Conservation (phyloP, 257 asterid genomes). For the Solanum chmielewskii region DNA sequence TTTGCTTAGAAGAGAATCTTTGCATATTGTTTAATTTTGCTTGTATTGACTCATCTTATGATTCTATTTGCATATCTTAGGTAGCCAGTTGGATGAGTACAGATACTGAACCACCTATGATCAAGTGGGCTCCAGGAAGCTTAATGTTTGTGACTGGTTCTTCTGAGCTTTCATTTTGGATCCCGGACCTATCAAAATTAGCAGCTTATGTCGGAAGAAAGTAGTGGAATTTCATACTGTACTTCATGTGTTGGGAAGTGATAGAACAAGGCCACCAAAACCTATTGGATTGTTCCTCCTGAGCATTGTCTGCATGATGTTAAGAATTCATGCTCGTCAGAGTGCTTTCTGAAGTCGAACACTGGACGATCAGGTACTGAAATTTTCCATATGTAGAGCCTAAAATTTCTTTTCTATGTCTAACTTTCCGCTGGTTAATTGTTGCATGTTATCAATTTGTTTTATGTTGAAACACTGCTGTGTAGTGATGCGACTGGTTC, state of each 20-base stretch:
- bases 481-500: not conserved
- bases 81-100: constrained; percentile 95
- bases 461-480: not conserved
- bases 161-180: constrained; percentile 90
- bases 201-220: constrained; percentile 90
- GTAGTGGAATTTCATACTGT: constrained; percentile 12
- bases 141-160: constrained; percentile 96
- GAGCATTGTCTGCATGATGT: not conserved
- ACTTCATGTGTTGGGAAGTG: not conserved
- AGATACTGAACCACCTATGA: constrained; percentile 77
- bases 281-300: not conserved
- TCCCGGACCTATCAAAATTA: constrained; percentile 87
- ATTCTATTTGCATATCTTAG: constrained; percentile 23
- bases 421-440: not conserved
- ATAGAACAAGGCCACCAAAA: not conserved
- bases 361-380: not conserved
- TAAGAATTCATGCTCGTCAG: not conserved
- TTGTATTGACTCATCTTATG: not conserved
- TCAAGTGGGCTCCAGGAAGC: constrained; percentile 93
- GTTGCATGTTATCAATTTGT: not conserved
- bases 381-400: not conserved
- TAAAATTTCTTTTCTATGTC: not conserved
- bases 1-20: not conserved
- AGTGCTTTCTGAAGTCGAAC: not conserved
- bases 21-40: not conserved